These are phyloP conservation scores for Fusarium mundagurra DNA, from an alignment of 2,329 filamentous ascomycete species.

Conservation along the genomic window DNA sequence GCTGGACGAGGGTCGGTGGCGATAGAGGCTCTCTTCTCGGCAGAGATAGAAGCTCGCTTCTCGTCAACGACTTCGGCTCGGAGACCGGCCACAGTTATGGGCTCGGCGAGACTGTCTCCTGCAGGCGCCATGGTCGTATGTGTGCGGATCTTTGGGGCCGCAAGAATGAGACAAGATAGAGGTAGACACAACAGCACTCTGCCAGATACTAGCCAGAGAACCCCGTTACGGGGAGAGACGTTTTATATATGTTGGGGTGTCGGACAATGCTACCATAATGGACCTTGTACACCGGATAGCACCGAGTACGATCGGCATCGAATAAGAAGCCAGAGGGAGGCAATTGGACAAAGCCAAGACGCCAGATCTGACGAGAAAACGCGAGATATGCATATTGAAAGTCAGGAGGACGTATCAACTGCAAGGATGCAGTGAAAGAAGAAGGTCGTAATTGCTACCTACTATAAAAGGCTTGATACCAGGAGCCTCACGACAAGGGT, in stretches of 20 bases:
- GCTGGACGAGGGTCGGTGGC: constrained; percentile 17
- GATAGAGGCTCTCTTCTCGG: constrained; percentile 45
- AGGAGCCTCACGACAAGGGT: constrained; percentile 26
- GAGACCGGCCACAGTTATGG: constrained; percentile 44
- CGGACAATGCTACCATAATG: constrained; percentile 14
- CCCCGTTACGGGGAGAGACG: background rate
- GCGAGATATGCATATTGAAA: background rate
- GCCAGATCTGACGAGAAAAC: constrained; percentile 23
- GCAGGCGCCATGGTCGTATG: constrained; percentile 42
- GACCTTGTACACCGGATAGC: background rate
- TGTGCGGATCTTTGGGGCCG: background rate
- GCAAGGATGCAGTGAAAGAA: constrained; percentile 35
- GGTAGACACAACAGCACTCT: background rate
- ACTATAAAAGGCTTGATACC: constrained; percentile 29
- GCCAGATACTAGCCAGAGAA: background rate
- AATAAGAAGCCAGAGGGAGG: constrained; percentile 1
- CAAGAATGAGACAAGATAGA: background rate
- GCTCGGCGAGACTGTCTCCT: constrained; percentile 49
- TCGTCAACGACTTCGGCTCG: constrained; percentile 45
- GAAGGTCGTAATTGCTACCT: constrained; percentile 31
- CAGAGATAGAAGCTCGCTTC: constrained; percentile 43
- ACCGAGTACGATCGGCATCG: constrained; percentile 14
- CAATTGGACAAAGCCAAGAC: constrained; percentile 2
- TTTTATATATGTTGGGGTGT: constrained; percentile 21
- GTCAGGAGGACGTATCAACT: constrained; percentile 19